Percentiles rank a stretch among this genome's conserved stretches.
Conservation (phyloP, 306 rosid species). For the Lathyrus tuberosus region DNA sequence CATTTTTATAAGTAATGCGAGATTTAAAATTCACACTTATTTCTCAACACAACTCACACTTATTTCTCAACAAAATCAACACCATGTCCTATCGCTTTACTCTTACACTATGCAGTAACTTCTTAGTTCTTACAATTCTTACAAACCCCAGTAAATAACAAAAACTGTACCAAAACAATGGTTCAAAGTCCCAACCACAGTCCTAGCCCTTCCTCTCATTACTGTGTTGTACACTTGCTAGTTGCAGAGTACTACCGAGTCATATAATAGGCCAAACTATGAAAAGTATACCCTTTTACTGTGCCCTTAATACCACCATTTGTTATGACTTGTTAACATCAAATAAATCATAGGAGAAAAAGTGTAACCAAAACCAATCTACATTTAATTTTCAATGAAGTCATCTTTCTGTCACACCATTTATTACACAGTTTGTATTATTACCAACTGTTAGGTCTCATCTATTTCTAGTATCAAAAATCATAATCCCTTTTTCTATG, state of each 20-base stretch:
- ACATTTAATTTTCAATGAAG: slow-evolving; percentile 48
- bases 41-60: too few relatives aligned
- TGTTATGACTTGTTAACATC: slow-evolving; percentile 48
- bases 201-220: slow-evolving; percentile 34
- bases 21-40: too few relatives aligned
- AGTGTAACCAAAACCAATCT: slow-evolving; percentile 43
- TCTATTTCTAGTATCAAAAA: slow-evolving; percentile 43
- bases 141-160: slow-evolving; percentile 36
- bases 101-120: too few relatives aligned
- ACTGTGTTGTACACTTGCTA: slow-evolving; percentile 35
- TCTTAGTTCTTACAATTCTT: too few relatives aligned
- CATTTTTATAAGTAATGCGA: too few relatives aligned
- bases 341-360: slow-evolving; percentile 40
- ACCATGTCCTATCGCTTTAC: too few relatives aligned
- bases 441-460: slow-evolving; percentile 36
- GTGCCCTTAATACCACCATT: slow-evolving; percentile 49
- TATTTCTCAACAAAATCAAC: too few relatives aligned
- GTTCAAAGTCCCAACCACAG: slow-evolving; percentile 39
- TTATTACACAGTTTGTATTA: slow-evolving; percentile 37
- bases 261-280: slow-evolving; percentile 40
- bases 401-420: slow-evolving; percentile 45
- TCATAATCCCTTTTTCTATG: slow-evolving; percentile 32
- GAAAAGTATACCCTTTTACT: slow-evolving; percentile 41
- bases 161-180: slow-evolving; percentile 36
- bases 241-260: slow-evolving; percentile 43